Evolutionary conservation across 129 eudicot species (phyloP).

Genomic region (Glebionis coronaria): DNA sequence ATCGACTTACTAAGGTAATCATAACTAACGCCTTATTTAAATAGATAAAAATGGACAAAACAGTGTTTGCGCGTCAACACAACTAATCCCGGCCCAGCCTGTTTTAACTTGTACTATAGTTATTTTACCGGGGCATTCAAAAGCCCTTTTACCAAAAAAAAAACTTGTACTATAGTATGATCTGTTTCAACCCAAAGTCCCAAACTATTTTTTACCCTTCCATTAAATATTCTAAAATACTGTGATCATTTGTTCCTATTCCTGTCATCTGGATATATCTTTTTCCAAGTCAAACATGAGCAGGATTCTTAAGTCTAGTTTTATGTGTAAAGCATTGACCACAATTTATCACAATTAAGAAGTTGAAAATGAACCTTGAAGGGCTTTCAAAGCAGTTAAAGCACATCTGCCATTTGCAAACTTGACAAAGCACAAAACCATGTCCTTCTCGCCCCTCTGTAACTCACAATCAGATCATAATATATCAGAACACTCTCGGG

Average conservation of each 20-base stretch:
- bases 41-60: too few species aligned
- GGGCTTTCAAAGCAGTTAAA: constrained; percentile 74
- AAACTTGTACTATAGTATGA: too few species aligned
- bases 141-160: too few species aligned
- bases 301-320: neutral
- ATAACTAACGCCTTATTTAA: too few species aligned
- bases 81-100: too few species aligned
- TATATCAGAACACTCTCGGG: neutral
- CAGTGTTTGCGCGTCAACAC: too few species aligned
- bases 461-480: constrained; percentile 15
- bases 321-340: neutral
- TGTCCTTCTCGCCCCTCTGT: constrained; percentile 73
- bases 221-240: neutral
- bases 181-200: too few species aligned
- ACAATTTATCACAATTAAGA: neutral
- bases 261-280: neutral
- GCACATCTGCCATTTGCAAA: constrained; percentile 76
- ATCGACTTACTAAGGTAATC: too few species aligned
- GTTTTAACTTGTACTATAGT: too few species aligned
- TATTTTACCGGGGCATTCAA: too few species aligned
- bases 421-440: constrained; percentile 82
- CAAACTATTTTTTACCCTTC: neutral
- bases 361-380: constrained; percentile 51
- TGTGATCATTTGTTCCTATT: neutral
- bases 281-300: neutral